A percentile compares a stretch with the other conserved stretches of the same genome.
Conservation (phyloP, 2,329 filamentous ascomycete species). For the Coniochaeta prunicola region DNA sequence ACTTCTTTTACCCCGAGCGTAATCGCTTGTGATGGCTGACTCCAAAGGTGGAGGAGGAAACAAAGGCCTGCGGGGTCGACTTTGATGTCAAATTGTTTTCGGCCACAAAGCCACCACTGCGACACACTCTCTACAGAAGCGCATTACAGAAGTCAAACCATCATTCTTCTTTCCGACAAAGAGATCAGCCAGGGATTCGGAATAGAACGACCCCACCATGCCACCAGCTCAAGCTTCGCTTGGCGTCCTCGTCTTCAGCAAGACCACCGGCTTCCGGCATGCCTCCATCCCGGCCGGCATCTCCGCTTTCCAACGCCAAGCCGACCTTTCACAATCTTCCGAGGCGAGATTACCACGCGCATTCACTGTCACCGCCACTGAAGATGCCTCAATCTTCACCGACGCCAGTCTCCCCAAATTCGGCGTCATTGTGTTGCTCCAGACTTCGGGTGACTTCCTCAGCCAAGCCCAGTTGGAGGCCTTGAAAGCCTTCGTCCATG, state of each 20-base stretch:
- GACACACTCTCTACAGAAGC: too few species aligned
- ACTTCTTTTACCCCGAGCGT: background rate
- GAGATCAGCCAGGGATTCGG: background rate
- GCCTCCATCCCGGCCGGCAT: conserved; percentile 29
- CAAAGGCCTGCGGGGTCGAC: background rate
- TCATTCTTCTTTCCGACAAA: background rate
- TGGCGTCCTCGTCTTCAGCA: conserved; percentile 29
- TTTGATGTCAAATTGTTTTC: background rate
- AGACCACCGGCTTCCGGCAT: conserved; percentile 30
- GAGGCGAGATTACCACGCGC: conserved; percentile 7
- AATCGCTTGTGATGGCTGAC: background rate
- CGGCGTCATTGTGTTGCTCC: conserved; percentile 28
- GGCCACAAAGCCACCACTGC: too few species aligned
- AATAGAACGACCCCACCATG: background rate
- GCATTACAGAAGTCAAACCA: too few species aligned
- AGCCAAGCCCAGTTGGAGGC: conserved; percentile 21
- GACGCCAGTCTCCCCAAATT: conserved; percentile 21
- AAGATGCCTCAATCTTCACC: conserved; percentile 27
- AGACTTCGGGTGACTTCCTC: conserved; percentile 30
- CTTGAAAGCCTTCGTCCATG: conserved; percentile 23
- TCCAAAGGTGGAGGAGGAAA: background rate
- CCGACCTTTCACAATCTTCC: conserved; percentile 8
- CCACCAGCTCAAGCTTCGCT: background rate
- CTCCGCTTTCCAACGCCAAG: conserved; percentile 21
- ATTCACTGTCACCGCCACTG: conserved; percentile 26